phyloP scores from a whole-genome alignment of 352 stramenopile species.

The Pythium dissimile region DNA sequence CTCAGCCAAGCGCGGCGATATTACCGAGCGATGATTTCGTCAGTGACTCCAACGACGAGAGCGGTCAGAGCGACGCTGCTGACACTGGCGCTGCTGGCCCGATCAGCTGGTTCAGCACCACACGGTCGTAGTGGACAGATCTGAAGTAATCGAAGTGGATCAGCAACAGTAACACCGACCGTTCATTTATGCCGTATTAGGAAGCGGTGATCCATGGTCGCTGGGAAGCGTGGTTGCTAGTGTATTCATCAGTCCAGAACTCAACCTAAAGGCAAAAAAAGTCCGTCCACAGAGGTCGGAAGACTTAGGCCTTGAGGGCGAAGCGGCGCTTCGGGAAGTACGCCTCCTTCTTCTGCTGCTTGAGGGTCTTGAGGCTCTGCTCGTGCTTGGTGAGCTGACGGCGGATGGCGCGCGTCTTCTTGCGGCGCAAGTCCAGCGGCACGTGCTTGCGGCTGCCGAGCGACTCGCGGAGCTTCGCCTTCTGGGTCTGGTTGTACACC shows the following conservation, averaged over 20 bases:
- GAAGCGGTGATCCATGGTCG: conserved; percentile 18
- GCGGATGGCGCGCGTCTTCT: conserved; percentile 99
- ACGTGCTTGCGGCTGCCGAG: conserved; percentile 96
- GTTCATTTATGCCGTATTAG: too few relatives aligned
- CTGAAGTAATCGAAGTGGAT: too few relatives aligned
- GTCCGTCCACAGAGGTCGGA: conserved; percentile 15
- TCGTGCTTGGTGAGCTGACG: conserved; percentile 95
- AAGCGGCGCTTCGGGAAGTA: conserved; percentile 97
- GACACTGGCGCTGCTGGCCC: too few relatives aligned
- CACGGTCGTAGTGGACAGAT: too few relatives aligned
- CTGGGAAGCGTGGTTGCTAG: conserved; percentile 52
- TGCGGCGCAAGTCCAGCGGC: conserved; percentile 96
- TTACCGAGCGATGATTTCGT: conserved; percentile 21
- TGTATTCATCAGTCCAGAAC: conserved; percentile 59
- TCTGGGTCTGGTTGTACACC: conserved; percentile 99
- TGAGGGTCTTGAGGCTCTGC: conserved; percentile 91
- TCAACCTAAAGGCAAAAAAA: conserved; percentile 22
- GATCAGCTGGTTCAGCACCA: neutral
- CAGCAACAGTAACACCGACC: too few relatives aligned
- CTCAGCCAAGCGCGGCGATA: neutral
- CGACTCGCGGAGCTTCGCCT: conserved; percentile 95
- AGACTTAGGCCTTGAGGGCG: conserved; percentile 96
- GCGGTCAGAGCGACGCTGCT: conserved; percentile 9
- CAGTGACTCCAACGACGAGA: conserved; percentile 25
- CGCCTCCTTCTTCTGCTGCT: conserved; percentile 94